Base-by-base conservation (phyloP, 306 rosid species). In the Pterocarpus macrocarpus region DNA sequence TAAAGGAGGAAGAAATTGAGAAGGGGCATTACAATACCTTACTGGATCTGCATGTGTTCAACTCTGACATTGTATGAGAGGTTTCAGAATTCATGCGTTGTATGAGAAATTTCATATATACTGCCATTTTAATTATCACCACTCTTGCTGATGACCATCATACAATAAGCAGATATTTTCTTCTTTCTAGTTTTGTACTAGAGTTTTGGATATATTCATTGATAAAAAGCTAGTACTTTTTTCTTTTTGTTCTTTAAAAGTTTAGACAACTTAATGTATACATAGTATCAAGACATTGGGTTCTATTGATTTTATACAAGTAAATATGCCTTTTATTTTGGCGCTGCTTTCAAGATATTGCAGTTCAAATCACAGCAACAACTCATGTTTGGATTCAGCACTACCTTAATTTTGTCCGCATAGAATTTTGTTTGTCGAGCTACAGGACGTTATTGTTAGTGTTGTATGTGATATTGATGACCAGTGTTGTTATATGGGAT, bases 1-100 rank as follows among this genome's bases (percentile, higher is more conserved):
- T 92, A 44, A 90, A 86, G 78, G 95, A 88, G 41, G 93, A 90
- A 80, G 94, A 92, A 84, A 94, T 92, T 45, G 97, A 90, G 94
- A 92, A 86, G 81, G 98, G 98, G 22, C 87, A 89, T 79, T 94
- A 92, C 78, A 89, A 86, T 77, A 84, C 88, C 13, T 86, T 92
- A 75, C 64, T 94, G 77, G 92, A 83, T 70, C 76, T 90, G 52
- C 77, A 90, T 61, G 98, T 94, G 45, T 94, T 92, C 55, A 82
- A 84, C 77, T 84, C 86, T n/a, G 89, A 90, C 16, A 30, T 73
- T 47, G 73, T 80, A 67, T 80, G 79, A 71, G 64, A 63, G 2
- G 47, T 50, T 63, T 63, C 28, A 22, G 38, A 56, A 22, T 69
- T 72, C 38, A 17, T 77, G 65, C 44, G 64, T 65, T 36, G 45